phyloP scores from a whole-genome alignment of 805 yeast species.

The Spathaspora arborariae region DNA sequence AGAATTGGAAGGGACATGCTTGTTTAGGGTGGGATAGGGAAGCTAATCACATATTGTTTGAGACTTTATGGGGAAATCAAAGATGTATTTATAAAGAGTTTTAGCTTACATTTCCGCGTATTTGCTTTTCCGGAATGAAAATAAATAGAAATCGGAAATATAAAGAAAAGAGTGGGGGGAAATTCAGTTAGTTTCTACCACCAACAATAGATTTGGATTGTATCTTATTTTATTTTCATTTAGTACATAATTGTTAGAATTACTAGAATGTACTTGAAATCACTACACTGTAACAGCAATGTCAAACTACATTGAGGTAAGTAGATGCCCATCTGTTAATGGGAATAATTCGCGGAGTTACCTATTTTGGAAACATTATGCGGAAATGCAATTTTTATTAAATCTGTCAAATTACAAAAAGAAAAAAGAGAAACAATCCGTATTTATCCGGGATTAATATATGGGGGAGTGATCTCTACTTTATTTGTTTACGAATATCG shows the following conservation, averaged over 20 bases:
- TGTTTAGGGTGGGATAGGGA: not conserved
- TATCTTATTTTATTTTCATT: too few species aligned
- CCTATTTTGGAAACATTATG: not conserved
- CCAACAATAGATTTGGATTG: too few species aligned
- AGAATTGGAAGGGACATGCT: constrained; percentile 7
- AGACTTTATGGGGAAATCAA: not conserved
- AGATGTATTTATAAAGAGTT: not conserved
- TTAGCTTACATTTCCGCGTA: not conserved
- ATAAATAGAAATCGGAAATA: not conserved
- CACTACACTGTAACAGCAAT: too few species aligned
- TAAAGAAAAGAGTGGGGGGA: not conserved
- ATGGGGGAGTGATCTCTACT: not conserved
- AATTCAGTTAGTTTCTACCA: not conserved
- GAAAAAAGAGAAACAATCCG: not conserved
- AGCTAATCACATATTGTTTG: not conserved
- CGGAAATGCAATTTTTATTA: not conserved
- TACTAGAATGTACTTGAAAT: too few species aligned
- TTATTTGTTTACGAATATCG: constrained; percentile 10
- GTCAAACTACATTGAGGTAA: too few species aligned
- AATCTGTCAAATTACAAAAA: not conserved
- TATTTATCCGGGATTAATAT: not conserved
- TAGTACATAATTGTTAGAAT: too few species aligned
- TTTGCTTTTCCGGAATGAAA: not conserved
- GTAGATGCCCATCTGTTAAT: not conserved
- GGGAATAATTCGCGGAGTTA: not conserved